phyloP scores from a whole-genome alignment of 805 yeast genomes.

The Candida sanyiensis region DNA sequence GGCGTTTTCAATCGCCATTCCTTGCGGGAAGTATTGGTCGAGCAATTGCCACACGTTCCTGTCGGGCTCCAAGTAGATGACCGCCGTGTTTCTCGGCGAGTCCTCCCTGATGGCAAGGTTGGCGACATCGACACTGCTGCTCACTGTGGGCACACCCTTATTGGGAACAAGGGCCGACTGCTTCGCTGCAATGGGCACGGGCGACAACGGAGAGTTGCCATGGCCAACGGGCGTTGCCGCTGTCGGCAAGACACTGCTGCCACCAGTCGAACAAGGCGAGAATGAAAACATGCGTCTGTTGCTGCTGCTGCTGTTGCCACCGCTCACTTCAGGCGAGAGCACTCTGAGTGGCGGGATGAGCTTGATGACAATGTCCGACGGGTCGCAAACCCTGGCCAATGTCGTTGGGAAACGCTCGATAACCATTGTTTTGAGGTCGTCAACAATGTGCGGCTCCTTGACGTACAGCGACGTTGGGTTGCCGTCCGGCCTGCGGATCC shows the following conservation, averaged over 20 bases:
- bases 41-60: conserved; percentile 50
- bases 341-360: conserved; percentile 13
- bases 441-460: conserved; percentile 60
- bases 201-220: conserved; percentile 23
- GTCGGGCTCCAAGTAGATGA: conserved; percentile 50
- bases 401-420: conserved; percentile 63
- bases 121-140: conserved; percentile 12
- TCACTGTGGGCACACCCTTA: conserved; percentile 8
- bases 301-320: not conserved
- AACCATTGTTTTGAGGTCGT: conserved; percentile 70
- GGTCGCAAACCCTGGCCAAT: conserved; percentile 53
- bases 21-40: conserved; percentile 57
- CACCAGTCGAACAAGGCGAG: too few relatives aligned
- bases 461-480: conserved; percentile 69
- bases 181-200: conserved; percentile 22
- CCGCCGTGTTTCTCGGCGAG: conserved; percentile 13
- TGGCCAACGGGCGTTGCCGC: too few relatives aligned
- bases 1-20: conserved; percentile 64
- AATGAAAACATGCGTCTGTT: too few relatives aligned
- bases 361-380: conserved; percentile 53
- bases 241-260: too few relatives aligned
- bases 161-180: conserved; percentile 10
- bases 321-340: not conserved
- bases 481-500: conserved; percentile 47
- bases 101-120: conserved; percentile 8